phyloP scores from a whole-genome alignment of 208 protist genomes.

The Leishmania arabica region DNA sequence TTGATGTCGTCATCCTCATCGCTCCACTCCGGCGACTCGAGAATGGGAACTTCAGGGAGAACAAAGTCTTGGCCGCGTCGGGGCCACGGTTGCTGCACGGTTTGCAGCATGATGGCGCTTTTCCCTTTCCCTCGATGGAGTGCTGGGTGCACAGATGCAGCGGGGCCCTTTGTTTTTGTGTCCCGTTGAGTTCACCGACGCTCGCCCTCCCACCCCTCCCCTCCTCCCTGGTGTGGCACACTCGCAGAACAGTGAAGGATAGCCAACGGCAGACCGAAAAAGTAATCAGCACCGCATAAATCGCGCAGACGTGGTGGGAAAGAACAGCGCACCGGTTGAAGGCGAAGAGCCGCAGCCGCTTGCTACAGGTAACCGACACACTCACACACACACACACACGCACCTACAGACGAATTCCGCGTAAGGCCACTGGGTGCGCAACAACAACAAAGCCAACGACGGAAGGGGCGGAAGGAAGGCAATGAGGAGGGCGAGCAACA shows the following conservation, averaged over 20 bases:
- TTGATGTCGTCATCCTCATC: constrained; percentile 12
- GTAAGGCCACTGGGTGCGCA: no score
- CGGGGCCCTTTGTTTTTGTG: background rate
- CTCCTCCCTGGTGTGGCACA: no score
- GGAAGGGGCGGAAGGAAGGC: no score
- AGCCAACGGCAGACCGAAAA: background rate
- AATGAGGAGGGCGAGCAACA: no score
- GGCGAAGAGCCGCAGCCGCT: no score
- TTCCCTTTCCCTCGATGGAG: background rate
- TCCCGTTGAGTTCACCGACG: background rate
- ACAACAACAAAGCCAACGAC: no score
- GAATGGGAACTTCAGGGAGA: constrained; percentile 29
- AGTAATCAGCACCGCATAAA: no score
- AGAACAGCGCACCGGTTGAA: no score
- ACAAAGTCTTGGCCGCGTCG: constrained; percentile 30
- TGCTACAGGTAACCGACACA: no score
- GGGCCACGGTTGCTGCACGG: constrained; percentile 5
- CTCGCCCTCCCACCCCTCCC: background rate
- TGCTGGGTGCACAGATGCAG: background rate
- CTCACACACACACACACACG: no score
- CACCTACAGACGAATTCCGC: no score
- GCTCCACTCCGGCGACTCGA: constrained; percentile 37
- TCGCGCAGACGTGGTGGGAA: no score
- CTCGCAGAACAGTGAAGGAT: background rate
- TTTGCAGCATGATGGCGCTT: constrained; percentile 19